Conservation (phyloP, 192 early-diverging fungal species). For the Coemansia sp. region DNA sequence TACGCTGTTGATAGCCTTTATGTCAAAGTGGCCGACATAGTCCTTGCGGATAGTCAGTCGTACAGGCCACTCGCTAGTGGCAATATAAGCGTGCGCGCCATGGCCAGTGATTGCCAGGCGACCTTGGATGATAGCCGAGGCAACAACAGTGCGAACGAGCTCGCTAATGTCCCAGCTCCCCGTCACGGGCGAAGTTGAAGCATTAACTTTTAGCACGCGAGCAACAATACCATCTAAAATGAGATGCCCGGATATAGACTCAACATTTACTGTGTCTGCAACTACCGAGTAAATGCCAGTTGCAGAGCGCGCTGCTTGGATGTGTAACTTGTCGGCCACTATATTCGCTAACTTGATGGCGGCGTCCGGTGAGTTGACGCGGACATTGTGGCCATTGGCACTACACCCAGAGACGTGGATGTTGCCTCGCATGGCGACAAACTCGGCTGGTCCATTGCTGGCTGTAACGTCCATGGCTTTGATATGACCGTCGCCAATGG, state of each 20-base stretch:
- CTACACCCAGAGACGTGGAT: conserved; percentile 11
- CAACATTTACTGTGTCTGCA: conserved; percentile 1
- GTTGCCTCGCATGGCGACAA: conserved; percentile 19
- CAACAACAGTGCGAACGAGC: conserved; percentile 4
- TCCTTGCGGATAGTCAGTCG: conserved; percentile 12
- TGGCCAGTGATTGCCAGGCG: background rate
- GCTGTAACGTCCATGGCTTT: background rate
- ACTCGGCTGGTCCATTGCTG: conserved; percentile 5
- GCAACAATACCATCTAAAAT: conserved; percentile 12
- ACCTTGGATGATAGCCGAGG: conserved; percentile 24
- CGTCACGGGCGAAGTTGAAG: conserved; percentile 9
- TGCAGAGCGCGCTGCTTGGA: background rate
- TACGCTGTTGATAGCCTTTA: conserved; percentile 24
- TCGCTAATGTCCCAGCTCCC: conserved; percentile 23
- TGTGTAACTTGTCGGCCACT: background rate
- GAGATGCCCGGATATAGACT: conserved; percentile 7
- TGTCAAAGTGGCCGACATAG: conserved; percentile 28
- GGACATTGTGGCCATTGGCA: conserved; percentile 1
- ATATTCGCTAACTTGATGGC: background rate
- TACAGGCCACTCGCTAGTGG: conserved; percentile 21
- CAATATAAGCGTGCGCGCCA: conserved; percentile 4
- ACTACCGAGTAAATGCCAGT: background rate
- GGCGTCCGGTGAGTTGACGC: conserved; percentile 15
- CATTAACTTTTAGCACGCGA: conserved; percentile 7
- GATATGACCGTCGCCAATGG: conserved; percentile 24